Conservation (phyloP, 352 stramenopile genomes). For the Phytophthora hybrid region DNA sequence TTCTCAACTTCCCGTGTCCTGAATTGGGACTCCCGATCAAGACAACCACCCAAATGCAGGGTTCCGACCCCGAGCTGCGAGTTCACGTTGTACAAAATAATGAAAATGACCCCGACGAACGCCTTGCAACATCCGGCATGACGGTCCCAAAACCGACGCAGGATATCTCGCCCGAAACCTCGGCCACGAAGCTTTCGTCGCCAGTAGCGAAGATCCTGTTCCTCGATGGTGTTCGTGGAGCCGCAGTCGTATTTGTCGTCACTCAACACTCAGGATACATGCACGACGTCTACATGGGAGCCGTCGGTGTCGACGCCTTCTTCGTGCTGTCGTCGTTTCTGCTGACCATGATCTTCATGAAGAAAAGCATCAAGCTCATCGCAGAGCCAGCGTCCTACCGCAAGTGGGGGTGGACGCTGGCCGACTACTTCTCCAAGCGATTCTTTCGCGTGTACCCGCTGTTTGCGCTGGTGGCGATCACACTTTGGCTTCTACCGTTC, state of each 20-base stretch:
- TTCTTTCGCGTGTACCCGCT: conserved; percentile 5
- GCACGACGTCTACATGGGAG: conserved; percentile 15
- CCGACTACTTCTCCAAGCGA: conserved; percentile 8
- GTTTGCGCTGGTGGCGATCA: conserved; percentile 1
- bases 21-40: not conserved
- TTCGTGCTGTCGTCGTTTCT: conserved; percentile 17
- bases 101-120: not conserved
- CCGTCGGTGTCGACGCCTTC: conserved; percentile 11
- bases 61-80: not conserved
- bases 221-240: conserved; percentile 12
- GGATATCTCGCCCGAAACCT: not conserved
- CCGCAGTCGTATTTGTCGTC: conserved; percentile 21
- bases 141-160: not conserved
- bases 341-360: conserved; percentile 19
- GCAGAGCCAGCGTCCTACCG: conserved; percentile 5
- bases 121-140: not conserved
- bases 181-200: not conserved
- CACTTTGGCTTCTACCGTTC: conserved; percentile 14
- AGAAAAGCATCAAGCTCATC: conserved; percentile 10
- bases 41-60: not conserved
- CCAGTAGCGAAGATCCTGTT: conserved; percentile 22
- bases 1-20: not conserved
- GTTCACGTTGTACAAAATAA: not conserved
- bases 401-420: conserved; percentile 7
- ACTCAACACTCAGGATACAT: conserved; percentile 14